Evolutionary conservation across 1,284 basidiomycete genomes (phyloP).

Genomic region (Rhodofomes roseus): DNA sequence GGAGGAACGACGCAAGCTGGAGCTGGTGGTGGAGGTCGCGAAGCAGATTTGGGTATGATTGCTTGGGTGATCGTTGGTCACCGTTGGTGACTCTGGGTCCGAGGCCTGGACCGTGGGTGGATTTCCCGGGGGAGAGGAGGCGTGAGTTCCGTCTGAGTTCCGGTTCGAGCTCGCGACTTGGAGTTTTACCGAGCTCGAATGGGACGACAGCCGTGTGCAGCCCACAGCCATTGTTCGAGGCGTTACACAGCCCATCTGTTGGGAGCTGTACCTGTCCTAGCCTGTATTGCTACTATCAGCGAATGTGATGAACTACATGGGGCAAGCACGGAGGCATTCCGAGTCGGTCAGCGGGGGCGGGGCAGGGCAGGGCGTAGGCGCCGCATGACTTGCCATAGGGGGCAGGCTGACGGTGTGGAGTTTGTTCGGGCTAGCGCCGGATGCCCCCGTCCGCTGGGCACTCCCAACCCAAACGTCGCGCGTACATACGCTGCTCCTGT

Average conservation of each 20-base stretch:
- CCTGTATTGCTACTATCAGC: neutral
- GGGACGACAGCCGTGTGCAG: neutral
- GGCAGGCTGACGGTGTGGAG: neutral
- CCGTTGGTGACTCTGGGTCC: neutral
- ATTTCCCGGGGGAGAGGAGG: neutral
- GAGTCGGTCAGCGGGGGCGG: too few relatives aligned
- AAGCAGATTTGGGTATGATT: constrained; percentile 43
- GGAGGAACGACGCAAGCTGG: constrained; percentile 41
- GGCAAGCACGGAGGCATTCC: neutral
- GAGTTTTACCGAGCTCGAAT: neutral
- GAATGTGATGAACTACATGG: neutral
- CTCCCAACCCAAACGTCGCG: neutral
- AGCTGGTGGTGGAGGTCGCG: constrained; percentile 47
- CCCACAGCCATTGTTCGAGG: neutral
- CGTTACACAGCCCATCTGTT: neutral
- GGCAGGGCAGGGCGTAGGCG: neutral
- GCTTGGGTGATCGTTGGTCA: neutral
- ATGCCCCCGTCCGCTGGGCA: neutral
- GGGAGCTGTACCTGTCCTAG: neutral
- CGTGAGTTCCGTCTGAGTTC: too few relatives aligned
- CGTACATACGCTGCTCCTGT: neutral
- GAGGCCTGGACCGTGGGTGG: neutral
- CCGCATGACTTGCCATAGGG: neutral
- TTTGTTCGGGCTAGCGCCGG: neutral
- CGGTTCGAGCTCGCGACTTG: neutral